A percentile compares a stretch with the other conserved stretches of the same genome.
Evolutionary conservation across 345 rosid species (phyloP).

Genomic region (Brassica carinata): DNA sequence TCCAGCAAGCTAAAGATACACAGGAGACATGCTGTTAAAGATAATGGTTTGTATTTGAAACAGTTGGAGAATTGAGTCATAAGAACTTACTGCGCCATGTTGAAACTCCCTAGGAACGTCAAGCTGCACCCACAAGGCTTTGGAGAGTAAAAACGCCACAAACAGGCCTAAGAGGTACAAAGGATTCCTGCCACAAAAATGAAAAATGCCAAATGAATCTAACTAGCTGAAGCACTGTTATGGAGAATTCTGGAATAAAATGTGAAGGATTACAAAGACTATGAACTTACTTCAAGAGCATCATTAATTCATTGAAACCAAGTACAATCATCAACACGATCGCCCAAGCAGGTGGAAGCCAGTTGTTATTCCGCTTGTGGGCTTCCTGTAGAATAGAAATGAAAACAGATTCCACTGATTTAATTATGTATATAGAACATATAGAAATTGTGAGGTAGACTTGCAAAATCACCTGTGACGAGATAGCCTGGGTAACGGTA

Average conservation of each 20-base stretch:
- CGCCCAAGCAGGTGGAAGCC: constrained; percentile 82
- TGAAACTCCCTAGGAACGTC: constrained; percentile 60
- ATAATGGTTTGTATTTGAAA: neutral
- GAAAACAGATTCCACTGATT: constrained; percentile 8
- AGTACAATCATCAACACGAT: constrained; percentile 61
- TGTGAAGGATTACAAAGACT: constrained; percentile 5
- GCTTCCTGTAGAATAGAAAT: constrained; percentile 57
- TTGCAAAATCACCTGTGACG: constrained; percentile 58
- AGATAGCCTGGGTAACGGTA: constrained; percentile 71
- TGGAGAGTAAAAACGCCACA: constrained; percentile 55
- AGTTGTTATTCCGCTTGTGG: constrained; percentile 59
- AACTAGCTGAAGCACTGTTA: neutral
- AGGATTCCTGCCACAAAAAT: constrained; percentile 68
- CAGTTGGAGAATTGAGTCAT: neutral
- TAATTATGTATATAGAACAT: neutral
- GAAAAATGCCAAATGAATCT: constrained; percentile 20
- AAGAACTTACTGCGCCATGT: constrained; percentile 64
- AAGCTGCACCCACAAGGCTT: constrained; percentile 80
- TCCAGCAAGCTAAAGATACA: constrained; percentile 56
- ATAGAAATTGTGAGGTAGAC: neutral
- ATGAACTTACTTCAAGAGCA: constrained; percentile 58
- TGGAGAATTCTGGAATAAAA: constrained; percentile 12
- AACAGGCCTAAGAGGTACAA: constrained; percentile 65
- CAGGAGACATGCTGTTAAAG: constrained; percentile 20
- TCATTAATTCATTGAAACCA: constrained; percentile 80